phyloP scores from a whole-genome alignment of 139 green algal species.

The Gonium pectorale region DNA sequence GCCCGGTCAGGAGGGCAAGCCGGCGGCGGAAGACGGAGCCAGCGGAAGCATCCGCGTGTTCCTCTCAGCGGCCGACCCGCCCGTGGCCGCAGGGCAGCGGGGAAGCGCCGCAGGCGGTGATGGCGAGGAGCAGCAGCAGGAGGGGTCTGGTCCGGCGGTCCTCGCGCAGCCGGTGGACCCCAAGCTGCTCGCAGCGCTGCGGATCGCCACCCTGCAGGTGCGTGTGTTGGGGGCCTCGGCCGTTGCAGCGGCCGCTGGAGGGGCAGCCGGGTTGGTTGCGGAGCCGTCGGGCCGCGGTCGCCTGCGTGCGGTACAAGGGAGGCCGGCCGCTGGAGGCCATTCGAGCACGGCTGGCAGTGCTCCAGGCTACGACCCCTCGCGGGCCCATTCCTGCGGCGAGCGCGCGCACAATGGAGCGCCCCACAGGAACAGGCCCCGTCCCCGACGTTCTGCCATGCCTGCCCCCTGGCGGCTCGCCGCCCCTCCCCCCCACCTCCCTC shows the following conservation, averaged over 20 bases:
- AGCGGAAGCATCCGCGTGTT: not conserved
- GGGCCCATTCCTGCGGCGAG: no score
- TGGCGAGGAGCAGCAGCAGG: not conserved
- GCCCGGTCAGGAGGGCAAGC: not conserved
- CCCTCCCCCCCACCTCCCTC: not conserved
- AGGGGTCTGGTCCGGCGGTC: not conserved
- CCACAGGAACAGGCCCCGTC: not conserved
- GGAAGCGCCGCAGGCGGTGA: not conserved
- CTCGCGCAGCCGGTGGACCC: conserved; percentile 41
- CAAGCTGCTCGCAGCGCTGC: conserved; percentile 51
- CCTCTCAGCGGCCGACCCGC: not conserved
- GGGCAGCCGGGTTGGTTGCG: no score
- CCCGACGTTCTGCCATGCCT: not conserved
- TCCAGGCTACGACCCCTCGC: no score
- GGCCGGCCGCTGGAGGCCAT: no score
- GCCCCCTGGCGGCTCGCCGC: not conserved
- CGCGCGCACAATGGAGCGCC: not conserved
- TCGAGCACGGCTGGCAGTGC: not conserved
- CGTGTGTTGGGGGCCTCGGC: no score
- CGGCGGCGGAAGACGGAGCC: not conserved
- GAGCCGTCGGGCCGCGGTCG: no score
- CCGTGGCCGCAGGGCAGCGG: no score
- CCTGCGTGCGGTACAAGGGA: no score
- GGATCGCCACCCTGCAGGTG: conserved; percentile 44
- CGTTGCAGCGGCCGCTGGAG: no score